Evolutionary conservation across 371 early-diverging fungal genomes (phyloP).

Genomic region (Saksenaea oblongispora): DNA sequence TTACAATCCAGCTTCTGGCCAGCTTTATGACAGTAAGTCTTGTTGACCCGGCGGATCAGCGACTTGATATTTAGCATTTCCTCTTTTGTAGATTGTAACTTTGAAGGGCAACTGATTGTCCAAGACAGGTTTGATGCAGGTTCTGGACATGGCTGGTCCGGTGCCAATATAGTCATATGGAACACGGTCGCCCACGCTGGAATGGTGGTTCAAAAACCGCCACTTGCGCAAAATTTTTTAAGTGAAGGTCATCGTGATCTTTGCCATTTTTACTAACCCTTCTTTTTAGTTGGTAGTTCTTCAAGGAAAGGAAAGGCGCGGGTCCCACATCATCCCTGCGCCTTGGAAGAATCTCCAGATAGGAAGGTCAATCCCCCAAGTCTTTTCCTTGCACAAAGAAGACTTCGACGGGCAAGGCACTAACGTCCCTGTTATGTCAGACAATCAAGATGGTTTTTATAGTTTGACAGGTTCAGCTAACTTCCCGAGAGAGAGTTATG

Average conservation of each 20-base stretch:
- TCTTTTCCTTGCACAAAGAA: conserved; percentile 39
- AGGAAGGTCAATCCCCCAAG: conserved; percentile 45
- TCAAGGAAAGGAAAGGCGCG: conserved; percentile 36
- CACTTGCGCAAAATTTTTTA: conserved; percentile 46
- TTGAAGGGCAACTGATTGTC: conserved; percentile 36
- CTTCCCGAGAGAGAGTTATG: too few species aligned
- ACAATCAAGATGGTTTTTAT: background rate
- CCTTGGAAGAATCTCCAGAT: conserved; percentile 45
- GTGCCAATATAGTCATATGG: conserved; percentile 54
- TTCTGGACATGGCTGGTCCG: conserved; percentile 51
- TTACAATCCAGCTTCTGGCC: conserved; percentile 27
- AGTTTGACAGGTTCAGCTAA: too few species aligned
- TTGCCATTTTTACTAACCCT: background rate
- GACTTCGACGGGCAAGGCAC: background rate
- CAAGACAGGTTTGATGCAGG: conserved; percentile 42
- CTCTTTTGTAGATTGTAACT: conserved; percentile 24
- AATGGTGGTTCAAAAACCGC: conserved; percentile 45
- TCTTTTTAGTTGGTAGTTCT: conserved; percentile 28
- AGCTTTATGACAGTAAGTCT: conserved; percentile 36
- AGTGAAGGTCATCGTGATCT: conserved; percentile 16
- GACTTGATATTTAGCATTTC: background rate
- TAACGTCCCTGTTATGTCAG: background rate
- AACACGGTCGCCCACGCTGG: conserved; percentile 50
- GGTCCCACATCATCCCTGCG: conserved; percentile 32
- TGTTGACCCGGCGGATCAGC: background rate